phyloP scores from a whole-genome alignment of 2,329 filamentous ascomycete genomes.

The Emericellopsis atlantica region DNA sequence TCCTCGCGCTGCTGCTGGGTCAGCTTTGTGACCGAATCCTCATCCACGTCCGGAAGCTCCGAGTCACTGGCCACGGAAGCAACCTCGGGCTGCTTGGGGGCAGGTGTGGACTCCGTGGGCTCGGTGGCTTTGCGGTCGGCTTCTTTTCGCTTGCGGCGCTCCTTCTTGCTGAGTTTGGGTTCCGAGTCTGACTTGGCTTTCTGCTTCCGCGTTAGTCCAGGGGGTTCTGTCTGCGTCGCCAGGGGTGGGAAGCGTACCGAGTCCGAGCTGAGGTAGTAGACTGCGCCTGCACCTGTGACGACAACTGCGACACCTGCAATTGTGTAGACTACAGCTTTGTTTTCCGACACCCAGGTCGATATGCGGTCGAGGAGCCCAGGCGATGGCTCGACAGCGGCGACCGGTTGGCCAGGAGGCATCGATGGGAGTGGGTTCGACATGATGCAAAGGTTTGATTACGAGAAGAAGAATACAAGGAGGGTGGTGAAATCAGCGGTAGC shows the following conservation, averaged over 20 bases:
- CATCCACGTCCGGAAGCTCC: constrained; percentile 57
- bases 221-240: constrained; percentile 1
- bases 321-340: constrained; percentile 92
- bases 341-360: constrained; percentile 84
- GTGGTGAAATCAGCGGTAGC: neutral
- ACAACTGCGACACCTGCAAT: constrained; percentile 90
- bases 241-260: constrained; percentile 26
- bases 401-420: constrained; percentile 30
- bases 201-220: constrained; percentile 10
- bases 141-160: constrained; percentile 79
- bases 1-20: constrained; percentile 63
- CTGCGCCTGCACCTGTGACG: constrained; percentile 78
- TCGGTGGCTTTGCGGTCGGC: constrained; percentile 47
- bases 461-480: constrained; percentile 9
- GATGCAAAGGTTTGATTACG: constrained; percentile 10
- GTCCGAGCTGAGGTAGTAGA: constrained; percentile 71
- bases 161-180: constrained; percentile 79
- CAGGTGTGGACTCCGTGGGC: constrained; percentile 13
- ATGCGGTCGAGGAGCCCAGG: constrained; percentile 80
- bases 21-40: constrained; percentile 38
- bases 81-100: constrained; percentile 31
- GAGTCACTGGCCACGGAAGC: constrained; percentile 45
- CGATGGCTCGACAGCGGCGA: constrained; percentile 36
- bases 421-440: constrained; percentile 35
- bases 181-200: constrained; percentile 31